These are phyloP conservation scores for Vicia sativa DNA, from an alignment of 306 rosid species.

Conservation along the genomic window DNA sequence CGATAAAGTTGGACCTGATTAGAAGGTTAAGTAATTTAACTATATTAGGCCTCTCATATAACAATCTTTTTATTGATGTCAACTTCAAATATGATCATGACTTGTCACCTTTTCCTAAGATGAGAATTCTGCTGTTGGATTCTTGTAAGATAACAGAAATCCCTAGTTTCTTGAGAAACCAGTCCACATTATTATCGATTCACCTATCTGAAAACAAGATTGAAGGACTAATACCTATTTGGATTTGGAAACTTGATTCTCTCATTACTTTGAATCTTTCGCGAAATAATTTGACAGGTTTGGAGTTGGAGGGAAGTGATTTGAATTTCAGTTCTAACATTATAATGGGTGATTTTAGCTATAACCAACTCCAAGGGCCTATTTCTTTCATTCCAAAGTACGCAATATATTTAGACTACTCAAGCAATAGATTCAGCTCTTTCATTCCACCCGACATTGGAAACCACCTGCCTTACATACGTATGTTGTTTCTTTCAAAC, in stretches of 20 bases:
- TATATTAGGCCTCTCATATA: conserved; percentile 48
- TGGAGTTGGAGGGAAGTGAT: not conserved
- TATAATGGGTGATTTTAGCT: conserved; percentile 1
- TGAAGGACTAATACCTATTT: not conserved
- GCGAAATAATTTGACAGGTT: not conserved
- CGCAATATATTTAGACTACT: no score
- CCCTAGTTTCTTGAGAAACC: conserved; percentile 46
- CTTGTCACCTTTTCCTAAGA: conserved; percentile 5
- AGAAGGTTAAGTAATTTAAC: conserved; percentile 26
- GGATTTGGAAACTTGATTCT: not conserved
- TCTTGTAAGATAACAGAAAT: conserved; percentile 34
- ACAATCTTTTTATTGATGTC: conserved; percentile 32
- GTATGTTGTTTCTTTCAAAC: no score
- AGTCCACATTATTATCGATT: not conserved
- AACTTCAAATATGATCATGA: not conserved
- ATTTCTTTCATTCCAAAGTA: no score
- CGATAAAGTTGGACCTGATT: not conserved
- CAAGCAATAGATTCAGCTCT: no score
- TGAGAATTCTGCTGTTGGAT: conserved; percentile 35
- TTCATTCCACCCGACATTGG: no score
- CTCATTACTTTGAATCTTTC: not conserved
- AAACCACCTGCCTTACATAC: no score
- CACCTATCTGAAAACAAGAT: conserved; percentile 46
- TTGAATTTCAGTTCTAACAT: not conserved
- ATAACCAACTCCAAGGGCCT: conserved; percentile 6